Percentiles rank a stretch among this genome's conserved stretches.
phyloP scores from a whole-genome alignment of 78 protist species.

The Dictyostelium discoideum region dicty_2.7 NC_007090.3:4370501-4371000 shows the following conservation, averaged over 20 bases:
- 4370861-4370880: conserved; percentile 41
- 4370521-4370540: conserved; percentile 20
- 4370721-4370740: background rate
- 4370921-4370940: too few species aligned
- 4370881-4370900: conserved; percentile 45
- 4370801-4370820: conserved; percentile 50
- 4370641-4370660: background rate
- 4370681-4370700: too few species aligned
- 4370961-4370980: too few species aligned
- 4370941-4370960: too few species aligned
- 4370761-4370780: conserved; percentile 41
- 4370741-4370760: conserved; percentile 54
- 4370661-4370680: too few species aligned
- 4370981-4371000: too few species aligned
- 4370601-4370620: conserved; percentile 28
- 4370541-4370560: conserved; percentile 37
- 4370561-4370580: conserved; percentile 25
- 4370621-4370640: conserved; percentile 41
- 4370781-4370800: conserved; percentile 39
- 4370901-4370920: background rate
- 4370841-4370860: conserved; percentile 24
- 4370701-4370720: background rate
- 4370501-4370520: conserved; percentile 6
- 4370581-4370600: conserved; percentile 32
- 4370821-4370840: background rate